Conservation (phyloP, 1,139 yeast genomes). For the Suhomyces panamericanus region DNA sequence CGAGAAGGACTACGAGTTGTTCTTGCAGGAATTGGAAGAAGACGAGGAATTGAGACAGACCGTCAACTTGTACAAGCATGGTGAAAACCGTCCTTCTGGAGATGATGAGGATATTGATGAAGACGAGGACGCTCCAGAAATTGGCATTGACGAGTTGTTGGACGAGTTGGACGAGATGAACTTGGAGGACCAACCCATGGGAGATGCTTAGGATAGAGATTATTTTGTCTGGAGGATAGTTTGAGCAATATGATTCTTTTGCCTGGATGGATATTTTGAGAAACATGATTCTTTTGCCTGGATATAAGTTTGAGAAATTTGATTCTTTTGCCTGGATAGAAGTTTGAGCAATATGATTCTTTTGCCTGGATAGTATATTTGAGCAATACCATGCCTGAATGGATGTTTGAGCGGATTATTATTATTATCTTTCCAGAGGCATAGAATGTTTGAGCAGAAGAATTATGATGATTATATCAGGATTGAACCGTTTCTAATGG, state of each 20-base stretch:
- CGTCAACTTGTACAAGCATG: constrained; percentile 80
- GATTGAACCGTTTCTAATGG: neutral
- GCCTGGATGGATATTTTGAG: too few species aligned
- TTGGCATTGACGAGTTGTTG: constrained; percentile 77
- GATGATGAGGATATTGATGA: constrained; percentile 53
- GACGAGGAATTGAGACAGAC: constrained; percentile 93
- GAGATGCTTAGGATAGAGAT: constrained; percentile 11
- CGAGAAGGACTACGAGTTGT: constrained; percentile 91
- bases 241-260: too few species aligned
- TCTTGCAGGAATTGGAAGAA: constrained; percentile 96
- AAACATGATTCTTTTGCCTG: too few species aligned
- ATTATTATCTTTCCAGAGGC: too few species aligned
- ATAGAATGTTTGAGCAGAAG: neutral
- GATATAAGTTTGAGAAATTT: too few species aligned
- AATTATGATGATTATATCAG: too few species aligned
- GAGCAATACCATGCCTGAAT: too few species aligned
- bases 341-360: too few species aligned
- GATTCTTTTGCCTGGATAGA: too few species aligned
- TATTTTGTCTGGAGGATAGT: too few species aligned
- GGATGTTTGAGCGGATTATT: too few species aligned
- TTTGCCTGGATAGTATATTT: too few species aligned
- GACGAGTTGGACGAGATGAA: constrained; percentile 95
- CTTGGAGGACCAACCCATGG: constrained; percentile 52
- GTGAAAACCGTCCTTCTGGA: constrained; percentile 30
- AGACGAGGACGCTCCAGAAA: constrained; percentile 74